These are phyloP conservation scores for Tricholoma sp. DNA, from an alignment of 768 basidiomycete species.

Conservation along the genomic window DNA sequence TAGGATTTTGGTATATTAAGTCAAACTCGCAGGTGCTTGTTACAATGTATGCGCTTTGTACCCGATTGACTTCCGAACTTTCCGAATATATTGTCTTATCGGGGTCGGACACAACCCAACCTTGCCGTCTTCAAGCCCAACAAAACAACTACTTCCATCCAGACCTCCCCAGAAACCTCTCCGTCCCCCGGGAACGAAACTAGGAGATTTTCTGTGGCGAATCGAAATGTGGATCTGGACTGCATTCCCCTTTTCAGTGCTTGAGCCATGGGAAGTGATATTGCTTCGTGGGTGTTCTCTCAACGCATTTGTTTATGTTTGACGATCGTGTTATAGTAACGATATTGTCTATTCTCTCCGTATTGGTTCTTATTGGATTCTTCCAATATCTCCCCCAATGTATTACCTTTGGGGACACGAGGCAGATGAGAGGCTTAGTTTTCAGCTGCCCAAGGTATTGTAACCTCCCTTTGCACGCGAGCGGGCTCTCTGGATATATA, in stretches of 20 bases:
- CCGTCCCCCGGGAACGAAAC: slow-evolving; percentile 27
- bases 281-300: slow-evolving; percentile 33
- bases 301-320: not conserved
- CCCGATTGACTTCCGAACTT: not conserved
- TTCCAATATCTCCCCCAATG: slow-evolving; percentile 41
- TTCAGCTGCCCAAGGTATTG: not conserved
- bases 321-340: slow-evolving; percentile 26
- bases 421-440: slow-evolving; percentile 25
- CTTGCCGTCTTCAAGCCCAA: too few relatives aligned
- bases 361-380: slow-evolving; percentile 35
- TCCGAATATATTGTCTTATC: not conserved
- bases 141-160: not conserved
- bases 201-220: slow-evolving; percentile 39
- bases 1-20: not conserved
- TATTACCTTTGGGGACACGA: slow-evolving; percentile 50
- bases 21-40: too few relatives aligned
- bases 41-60: too few relatives aligned
- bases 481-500: not conserved
- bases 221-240: slow-evolving; percentile 47
- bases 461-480: not conserved
- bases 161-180: slow-evolving; percentile 19
- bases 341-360: slow-evolving; percentile 31
- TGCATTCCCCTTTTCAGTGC: slow-evolving; percentile 45
- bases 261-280: slow-evolving; percentile 51
- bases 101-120: too few relatives aligned